phyloP scores from a whole-genome alignment of 805 yeast species.

The Brettanomyces naardenensis region DNA sequence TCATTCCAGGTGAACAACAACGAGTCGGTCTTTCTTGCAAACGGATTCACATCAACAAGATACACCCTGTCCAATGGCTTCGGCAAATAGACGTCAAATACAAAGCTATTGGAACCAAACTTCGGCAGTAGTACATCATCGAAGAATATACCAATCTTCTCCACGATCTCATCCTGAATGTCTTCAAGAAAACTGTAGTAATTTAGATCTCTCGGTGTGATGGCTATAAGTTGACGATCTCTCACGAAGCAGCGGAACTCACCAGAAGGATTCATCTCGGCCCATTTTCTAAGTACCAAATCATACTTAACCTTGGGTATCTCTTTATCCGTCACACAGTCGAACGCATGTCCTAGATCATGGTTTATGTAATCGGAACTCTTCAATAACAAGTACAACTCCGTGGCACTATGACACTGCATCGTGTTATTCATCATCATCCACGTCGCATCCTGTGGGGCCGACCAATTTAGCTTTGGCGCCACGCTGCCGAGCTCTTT shows the following conservation, averaged over 20 bases:
- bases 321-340: constrained; percentile 25
- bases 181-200: constrained; percentile 63
- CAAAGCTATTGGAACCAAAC: constrained; percentile 50
- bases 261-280: constrained; percentile 74
- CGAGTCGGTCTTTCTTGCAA: constrained; percentile 69
- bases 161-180: constrained; percentile 38
- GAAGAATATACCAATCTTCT: constrained; percentile 47
- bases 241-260: constrained; percentile 86
- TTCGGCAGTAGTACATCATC: constrained; percentile 35
- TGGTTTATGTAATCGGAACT: constrained; percentile 84
- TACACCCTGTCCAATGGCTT: constrained; percentile 58
- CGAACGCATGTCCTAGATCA: constrained; percentile 71
- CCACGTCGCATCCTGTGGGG: constrained; percentile 95
- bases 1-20: constrained; percentile 83
- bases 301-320: constrained; percentile 37
- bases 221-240: constrained; percentile 55
- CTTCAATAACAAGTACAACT: constrained; percentile 72
- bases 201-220: constrained; percentile 81
- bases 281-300: constrained; percentile 78
- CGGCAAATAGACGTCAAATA: constrained; percentile 79
- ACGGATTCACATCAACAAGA: constrained; percentile 84
- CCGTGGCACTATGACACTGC: constrained; percentile 64
- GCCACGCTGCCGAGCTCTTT: constrained; percentile 48
- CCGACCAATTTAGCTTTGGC: constrained; percentile 95
- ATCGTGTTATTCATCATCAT: constrained; percentile 70